These are phyloP conservation scores for Irpex sp. DNA, from an alignment of 1,284 basidiomycete genomes.

Conservation along the genomic window DNA sequence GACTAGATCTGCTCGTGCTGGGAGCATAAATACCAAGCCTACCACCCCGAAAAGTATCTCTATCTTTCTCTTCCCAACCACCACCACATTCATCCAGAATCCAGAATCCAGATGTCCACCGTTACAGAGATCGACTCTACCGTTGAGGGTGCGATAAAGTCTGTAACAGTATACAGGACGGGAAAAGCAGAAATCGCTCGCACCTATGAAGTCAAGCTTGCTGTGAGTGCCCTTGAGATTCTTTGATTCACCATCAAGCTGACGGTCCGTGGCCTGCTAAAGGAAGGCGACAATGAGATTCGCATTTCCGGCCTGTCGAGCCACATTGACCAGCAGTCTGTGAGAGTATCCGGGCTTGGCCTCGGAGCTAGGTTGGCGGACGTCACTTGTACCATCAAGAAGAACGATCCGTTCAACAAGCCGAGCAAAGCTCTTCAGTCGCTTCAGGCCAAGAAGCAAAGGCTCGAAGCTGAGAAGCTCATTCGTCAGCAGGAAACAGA, in stretches of 20 bases:
- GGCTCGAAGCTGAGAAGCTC: slow-evolving; percentile 33
- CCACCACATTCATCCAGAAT: not conserved
- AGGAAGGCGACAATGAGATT: slow-evolving; percentile 49
- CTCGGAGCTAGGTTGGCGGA: slow-evolving; percentile 42
- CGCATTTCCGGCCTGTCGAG: slow-evolving; percentile 43
- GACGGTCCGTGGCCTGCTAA: not conserved
- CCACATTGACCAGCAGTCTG: slow-evolving; percentile 43
- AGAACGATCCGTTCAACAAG: slow-evolving; percentile 17
- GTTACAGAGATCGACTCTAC: slow-evolving; percentile 16
- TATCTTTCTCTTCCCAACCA: not conserved
- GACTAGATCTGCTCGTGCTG: too few species aligned
- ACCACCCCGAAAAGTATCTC: not conserved
- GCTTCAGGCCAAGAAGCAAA: slow-evolving; percentile 30
- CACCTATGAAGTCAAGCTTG: slow-evolving; percentile 27
- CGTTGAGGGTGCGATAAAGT: slow-evolving; percentile 26
- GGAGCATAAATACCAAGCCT: not conserved
- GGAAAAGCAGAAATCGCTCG: slow-evolving; percentile 33
- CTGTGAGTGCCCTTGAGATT: slow-evolving; percentile 19
- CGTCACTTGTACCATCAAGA: slow-evolving; percentile 34
- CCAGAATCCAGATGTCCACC: not conserved
- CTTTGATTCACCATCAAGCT: too few species aligned
- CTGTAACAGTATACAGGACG: slow-evolving; percentile 35
- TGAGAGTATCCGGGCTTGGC: slow-evolving; percentile 44
- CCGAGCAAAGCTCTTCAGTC: slow-evolving; percentile 30
- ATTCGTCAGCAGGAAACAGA: slow-evolving; percentile 36